Conservation (phyloP, 1,139 yeast genomes). For the Geotrichum restrictum region DNA sequence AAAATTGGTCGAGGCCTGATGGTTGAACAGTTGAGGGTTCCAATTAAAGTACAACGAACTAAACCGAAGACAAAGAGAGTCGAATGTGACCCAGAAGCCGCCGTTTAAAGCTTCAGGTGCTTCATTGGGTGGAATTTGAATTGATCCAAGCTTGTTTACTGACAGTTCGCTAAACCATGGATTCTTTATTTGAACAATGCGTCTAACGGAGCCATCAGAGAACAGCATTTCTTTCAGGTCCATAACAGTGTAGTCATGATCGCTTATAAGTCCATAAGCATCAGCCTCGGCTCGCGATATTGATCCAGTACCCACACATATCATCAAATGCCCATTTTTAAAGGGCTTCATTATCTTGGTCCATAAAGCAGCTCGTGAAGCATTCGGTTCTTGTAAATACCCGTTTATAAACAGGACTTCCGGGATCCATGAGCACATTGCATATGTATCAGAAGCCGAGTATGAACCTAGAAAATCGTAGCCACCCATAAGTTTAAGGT, state of each 20-base stretch:
- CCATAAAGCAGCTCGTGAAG: conserved; percentile 39
- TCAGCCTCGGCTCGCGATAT: conserved; percentile 42
- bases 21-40: conserved; percentile 47
- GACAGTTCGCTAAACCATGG: conserved; percentile 46
- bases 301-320: conserved; percentile 69
- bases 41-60: conserved; percentile 63
- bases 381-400: conserved; percentile 30
- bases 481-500: conserved; percentile 60
- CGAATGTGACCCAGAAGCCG: conserved; percentile 37
- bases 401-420: conserved; percentile 48
- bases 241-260: conserved; percentile 67
- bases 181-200: conserved; percentile 46
- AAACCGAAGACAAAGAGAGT: conserved; percentile 46
- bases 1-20: conserved; percentile 40
- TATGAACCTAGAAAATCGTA: conserved; percentile 73
- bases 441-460: conserved; percentile 67
- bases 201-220: conserved; percentile 23
- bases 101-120: conserved; percentile 22
- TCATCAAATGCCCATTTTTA: conserved; percentile 41
- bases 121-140: conserved; percentile 19
- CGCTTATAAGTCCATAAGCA: conserved; percentile 46
- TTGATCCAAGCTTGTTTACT: conserved; percentile 15
- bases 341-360: conserved; percentile 36
- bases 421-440: conserved; percentile 71
- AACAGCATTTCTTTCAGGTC: conserved; percentile 34